phyloP scores from a whole-genome alignment of 2,329 filamentous ascomycete species.

The Trichoderma sp. region DNA sequence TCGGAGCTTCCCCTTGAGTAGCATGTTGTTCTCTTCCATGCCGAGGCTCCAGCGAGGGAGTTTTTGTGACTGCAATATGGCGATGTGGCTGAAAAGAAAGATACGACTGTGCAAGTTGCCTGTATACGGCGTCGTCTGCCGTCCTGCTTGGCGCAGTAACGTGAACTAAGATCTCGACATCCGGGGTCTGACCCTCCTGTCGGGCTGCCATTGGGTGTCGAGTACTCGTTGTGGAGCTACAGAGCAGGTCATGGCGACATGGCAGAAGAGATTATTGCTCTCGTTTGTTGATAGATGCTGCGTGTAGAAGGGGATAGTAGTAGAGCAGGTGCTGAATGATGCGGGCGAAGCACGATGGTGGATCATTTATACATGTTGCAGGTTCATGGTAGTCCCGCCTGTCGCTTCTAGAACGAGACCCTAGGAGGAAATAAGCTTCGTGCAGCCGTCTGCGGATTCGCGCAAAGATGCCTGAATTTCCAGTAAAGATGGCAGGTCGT shows the following conservation, averaged over 20 bases:
- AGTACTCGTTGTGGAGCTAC: not conserved
- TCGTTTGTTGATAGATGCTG: not conserved
- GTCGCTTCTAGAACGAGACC: not conserved
- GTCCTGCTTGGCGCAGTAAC: slow-evolving; percentile 55
- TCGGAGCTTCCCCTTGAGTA: not conserved
- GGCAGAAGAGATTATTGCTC: not conserved
- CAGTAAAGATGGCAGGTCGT: not conserved
- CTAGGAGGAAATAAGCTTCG: not conserved
- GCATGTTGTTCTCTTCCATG: not conserved
- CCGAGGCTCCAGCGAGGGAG: not conserved
- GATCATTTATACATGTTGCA: slow-evolving; percentile 24
- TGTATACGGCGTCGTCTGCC: slow-evolving; percentile 54
- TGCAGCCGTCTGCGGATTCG: not conserved
- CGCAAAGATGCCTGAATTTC: not conserved
- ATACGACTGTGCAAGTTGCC: slow-evolving; percentile 56
- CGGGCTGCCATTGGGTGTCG: slow-evolving; percentile 19
- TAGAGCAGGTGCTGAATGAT: not conserved
- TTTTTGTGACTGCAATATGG: not conserved
- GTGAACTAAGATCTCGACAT: slow-evolving; percentile 61
- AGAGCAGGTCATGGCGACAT: slow-evolving; percentile 5
- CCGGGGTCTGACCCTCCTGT: slow-evolving; percentile 31
- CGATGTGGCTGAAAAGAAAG: slow-evolving; percentile 49
- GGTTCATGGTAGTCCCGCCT: not conserved
- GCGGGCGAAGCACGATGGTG: not conserved
- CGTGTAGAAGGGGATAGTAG: not conserved